Evolutionary conservation across 306 rosid genomes (phyloP).

Genomic region (Sicyos edulis): DNA sequence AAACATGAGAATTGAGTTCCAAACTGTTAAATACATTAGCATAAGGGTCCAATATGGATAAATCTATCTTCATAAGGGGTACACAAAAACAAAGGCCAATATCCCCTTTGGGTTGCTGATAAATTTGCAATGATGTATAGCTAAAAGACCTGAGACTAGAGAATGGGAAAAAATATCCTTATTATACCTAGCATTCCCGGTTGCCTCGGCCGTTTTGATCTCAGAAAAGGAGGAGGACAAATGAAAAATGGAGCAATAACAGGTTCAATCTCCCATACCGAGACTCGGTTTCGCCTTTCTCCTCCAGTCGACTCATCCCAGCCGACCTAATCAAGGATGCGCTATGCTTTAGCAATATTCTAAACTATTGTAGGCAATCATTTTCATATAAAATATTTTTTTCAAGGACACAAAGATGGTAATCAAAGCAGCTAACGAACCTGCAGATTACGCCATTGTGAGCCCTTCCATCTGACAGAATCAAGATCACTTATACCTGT

Average conservation of each 20-base stretch:
- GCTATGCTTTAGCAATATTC: not conserved
- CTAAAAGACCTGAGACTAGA: not conserved
- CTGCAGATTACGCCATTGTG: constrained; percentile 98
- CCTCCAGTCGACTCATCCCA: constrained; percentile 99
- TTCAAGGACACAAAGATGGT: constrained; percentile 5
- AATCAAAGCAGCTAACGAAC: constrained; percentile 28
- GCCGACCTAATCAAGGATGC: constrained; percentile 57
- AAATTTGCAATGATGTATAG: not conserved
- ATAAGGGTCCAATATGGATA: not conserved
- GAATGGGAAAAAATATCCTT: not conserved
- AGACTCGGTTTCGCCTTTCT: constrained; percentile 81
- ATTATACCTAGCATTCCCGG: constrained; percentile 82
- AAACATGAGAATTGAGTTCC: not conserved
- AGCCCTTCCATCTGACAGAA: constrained; percentile 88
- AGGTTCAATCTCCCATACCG: constrained; percentile 98
- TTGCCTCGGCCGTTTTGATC: constrained; percentile 83
- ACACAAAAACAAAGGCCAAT: too few species aligned
- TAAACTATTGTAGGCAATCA: not conserved
- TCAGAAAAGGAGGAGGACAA: constrained; percentile 84
- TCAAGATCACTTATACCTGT: constrained; percentile 90
- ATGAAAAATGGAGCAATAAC: constrained; percentile 95
- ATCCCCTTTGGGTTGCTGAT: not conserved
- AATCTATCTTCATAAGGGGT: not conserved
- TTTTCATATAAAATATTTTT: not conserved
- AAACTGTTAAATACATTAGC: not conserved